These are phyloP conservation scores for Astrocystis sublimbata DNA, from an alignment of 495 filamentous ascomycete genomes.

Conservation along the genomic window DNA sequence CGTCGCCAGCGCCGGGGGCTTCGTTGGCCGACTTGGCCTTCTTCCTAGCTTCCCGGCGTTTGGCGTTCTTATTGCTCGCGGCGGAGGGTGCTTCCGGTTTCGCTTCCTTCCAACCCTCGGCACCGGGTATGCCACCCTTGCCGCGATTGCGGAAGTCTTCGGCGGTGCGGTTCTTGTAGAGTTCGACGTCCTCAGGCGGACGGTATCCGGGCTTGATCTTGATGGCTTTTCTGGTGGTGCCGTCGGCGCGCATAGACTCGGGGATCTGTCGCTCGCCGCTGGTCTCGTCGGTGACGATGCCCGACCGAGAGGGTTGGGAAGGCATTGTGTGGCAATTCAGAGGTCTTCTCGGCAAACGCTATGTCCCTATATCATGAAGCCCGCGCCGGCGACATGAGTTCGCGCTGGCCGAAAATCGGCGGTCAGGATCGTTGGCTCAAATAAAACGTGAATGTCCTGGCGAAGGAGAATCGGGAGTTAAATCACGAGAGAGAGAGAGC, in stretches of 20 bases:
- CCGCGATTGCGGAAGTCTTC: conserved; percentile 83
- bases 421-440: not conserved
- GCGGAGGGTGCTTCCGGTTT: conserved; percentile 47
- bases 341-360: conserved; percentile 20
- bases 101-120: conserved; percentile 62
- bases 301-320: conserved; percentile 56
- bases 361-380: conserved; percentile 4
- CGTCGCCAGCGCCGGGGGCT: conserved; percentile 40
- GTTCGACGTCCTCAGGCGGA: conserved; percentile 92
- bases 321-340: conserved; percentile 42
- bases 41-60: conserved; percentile 84
- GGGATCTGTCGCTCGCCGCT: conserved; percentile 88
- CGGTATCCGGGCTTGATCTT: conserved; percentile 89
- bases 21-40: conserved; percentile 67
- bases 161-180: conserved; percentile 92
- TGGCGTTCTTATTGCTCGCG: conserved; percentile 87
- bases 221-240: conserved; percentile 86
- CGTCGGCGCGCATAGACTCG: conserved; percentile 81
- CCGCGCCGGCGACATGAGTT: not conserved
- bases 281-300: conserved; percentile 70
- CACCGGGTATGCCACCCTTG: conserved; percentile 74
- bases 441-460: not conserved
- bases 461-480: not conserved
- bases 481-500: too few relatives aligned
- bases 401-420: not conserved